Evolutionary conservation across 208 protist species (phyloP).

Genomic region (Trypanosoma grayi): DNA sequence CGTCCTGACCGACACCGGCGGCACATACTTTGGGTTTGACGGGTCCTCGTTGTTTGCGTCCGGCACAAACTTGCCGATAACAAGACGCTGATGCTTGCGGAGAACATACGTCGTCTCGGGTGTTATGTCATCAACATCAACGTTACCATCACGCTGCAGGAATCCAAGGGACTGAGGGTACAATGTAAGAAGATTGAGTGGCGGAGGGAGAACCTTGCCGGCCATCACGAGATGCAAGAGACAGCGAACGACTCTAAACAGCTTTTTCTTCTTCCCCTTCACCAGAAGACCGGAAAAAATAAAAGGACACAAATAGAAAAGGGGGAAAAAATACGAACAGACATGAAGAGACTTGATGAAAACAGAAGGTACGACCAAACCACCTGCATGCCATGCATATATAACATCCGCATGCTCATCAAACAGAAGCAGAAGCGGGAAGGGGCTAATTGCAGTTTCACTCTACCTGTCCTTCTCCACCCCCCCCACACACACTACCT

Average conservation of each 20-base stretch:
- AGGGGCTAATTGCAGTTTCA: background rate
- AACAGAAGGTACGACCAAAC: background rate
- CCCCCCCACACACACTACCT: too few relatives aligned
- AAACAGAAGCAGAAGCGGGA: background rate
- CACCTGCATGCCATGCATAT: background rate
- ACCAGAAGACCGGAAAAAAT: background rate
- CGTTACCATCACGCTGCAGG: slow-evolving; percentile 41
- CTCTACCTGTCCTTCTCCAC: too few relatives aligned
- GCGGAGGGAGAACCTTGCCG: slow-evolving; percentile 17
- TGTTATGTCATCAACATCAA: slow-evolving; percentile 50
- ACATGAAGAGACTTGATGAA: background rate
- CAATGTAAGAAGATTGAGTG: slow-evolving; percentile 22
- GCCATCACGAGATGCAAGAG: slow-evolving; percentile 17
- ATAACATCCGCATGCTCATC: too few relatives aligned
- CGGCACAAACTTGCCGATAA: slow-evolving; percentile 73
- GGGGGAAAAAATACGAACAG: background rate
- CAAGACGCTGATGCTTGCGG: slow-evolving; percentile 37
- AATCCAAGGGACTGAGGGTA: slow-evolving; percentile 77
- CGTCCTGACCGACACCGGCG: slow-evolving; percentile 10
- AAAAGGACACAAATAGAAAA: background rate
- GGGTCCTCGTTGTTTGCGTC: slow-evolving; percentile 71
- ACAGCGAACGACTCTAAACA: background rate
- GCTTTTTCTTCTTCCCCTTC: background rate
- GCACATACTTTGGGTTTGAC: slow-evolving; percentile 72
- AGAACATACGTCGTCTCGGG: slow-evolving; percentile 49